phyloP scores from a whole-genome alignment of 768 basidiomycete genomes.

The Trichaptum fuscoviolaceum region DNA sequence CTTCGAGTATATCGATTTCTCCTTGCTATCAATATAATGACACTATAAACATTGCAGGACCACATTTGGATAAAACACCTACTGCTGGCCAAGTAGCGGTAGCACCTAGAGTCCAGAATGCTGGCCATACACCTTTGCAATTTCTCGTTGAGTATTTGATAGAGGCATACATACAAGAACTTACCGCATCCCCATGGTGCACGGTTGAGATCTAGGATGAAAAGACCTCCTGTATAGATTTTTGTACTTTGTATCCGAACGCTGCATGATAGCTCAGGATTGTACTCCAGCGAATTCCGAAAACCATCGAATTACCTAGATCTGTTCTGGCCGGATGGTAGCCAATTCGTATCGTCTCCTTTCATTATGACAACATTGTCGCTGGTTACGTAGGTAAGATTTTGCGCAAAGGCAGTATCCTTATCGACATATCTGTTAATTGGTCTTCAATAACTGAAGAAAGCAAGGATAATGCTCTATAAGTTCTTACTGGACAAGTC shows the following conservation, averaged over 20 bases:
- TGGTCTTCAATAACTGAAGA: conserved; percentile 10
- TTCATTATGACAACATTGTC: conserved; percentile 68
- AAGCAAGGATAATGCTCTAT: conserved; percentile 1
- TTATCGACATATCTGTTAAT: conserved; percentile 53
- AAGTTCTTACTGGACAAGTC: conserved; percentile 59
- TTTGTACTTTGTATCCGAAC: conserved; percentile 70
- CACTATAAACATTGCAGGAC: conserved; percentile 5
- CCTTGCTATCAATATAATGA: conserved; percentile 45
- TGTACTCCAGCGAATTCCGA: conserved; percentile 1
- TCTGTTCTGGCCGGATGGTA: conserved; percentile 49
- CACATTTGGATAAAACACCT: conserved; percentile 21
- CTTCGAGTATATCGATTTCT: conserved; percentile 82
- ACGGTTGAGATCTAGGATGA: conserved; percentile 76
- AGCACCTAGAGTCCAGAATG: conserved; percentile 65
- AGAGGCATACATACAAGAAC: conserved; percentile 17
- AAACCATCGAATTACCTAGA: conserved; percentile 42
- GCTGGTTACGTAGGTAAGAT: conserved; percentile 52
- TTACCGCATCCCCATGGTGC: conserved; percentile 88
- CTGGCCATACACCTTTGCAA: conserved; percentile 69
- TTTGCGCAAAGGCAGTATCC: conserved; percentile 44
- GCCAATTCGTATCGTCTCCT: conserved; percentile 60
- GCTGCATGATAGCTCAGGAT: conserved; percentile 31
- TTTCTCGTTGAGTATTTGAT: conserved; percentile 8
- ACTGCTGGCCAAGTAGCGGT: conserved; percentile 60
- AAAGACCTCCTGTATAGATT: conserved; percentile 70